A percentile compares a stretch with the other conserved stretches of the same genome.
phyloP scores from a whole-genome alignment of 1,284 basidiomycete species.

The Rhizoctonia solani region DNA sequence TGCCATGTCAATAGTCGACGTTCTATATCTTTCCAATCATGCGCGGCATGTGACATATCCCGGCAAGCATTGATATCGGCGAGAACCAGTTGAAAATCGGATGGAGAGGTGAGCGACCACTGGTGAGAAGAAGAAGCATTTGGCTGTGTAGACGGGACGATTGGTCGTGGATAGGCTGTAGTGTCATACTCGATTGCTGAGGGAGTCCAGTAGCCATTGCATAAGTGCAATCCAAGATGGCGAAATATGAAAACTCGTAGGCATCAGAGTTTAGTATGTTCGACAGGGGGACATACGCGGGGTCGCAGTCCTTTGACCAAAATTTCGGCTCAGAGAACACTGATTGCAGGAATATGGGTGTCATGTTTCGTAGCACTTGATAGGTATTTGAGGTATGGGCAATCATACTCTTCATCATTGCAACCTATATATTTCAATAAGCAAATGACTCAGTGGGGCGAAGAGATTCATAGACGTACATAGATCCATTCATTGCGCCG shows the following conservation, averaged over 20 bases:
- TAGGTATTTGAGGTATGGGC: too few relatives aligned
- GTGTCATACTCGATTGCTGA: constrained; percentile 21
- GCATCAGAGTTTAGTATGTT: not conserved
- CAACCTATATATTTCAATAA: too few relatives aligned
- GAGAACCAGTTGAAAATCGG: not conserved
- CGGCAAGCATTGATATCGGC: constrained; percentile 7
- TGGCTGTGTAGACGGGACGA: too few relatives aligned
- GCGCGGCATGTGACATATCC: not conserved
- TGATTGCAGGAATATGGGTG: constrained; percentile 7
- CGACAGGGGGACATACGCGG: not conserved
- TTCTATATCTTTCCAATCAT: too few relatives aligned
- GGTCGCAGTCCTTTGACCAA: not conserved
- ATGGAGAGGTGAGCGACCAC: not conserved
- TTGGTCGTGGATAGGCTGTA: not conserved
- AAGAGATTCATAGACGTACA: not conserved
- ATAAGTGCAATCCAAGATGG: not conserved
- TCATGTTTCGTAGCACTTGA: not conserved
- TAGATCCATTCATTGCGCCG: not conserved
- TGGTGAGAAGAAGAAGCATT: not conserved
- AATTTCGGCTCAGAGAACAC: constrained; percentile 4
- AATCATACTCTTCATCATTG: too few relatives aligned
- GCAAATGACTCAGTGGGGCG: too few relatives aligned
- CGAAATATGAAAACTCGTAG: not conserved
- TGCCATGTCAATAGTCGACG: too few relatives aligned
- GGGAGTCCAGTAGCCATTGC: not conserved